Base-by-base conservation (phyloP, 345 rosid species). In the Lepidium didymum region DNA sequence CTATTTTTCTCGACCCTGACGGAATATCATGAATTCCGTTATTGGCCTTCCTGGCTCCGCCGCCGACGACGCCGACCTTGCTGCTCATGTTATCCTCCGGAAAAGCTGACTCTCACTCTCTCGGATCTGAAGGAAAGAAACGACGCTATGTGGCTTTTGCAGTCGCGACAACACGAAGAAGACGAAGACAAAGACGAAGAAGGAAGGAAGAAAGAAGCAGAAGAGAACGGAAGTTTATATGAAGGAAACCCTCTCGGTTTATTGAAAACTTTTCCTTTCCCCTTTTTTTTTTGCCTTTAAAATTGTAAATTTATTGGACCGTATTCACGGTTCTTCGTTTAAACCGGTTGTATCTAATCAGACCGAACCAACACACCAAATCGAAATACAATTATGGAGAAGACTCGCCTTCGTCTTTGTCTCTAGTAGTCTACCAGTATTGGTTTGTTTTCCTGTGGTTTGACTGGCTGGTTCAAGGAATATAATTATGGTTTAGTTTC, bases 1-100 rank as follows among this genome's bases (percentile, higher is more conserved):
- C 96, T 59, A 91, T 77, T 91, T 86, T 87, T 78, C 88, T 84
- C 14, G 91, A 81, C 46, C 81, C 96, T 34, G 86, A 58, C 53
- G 99, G 97, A 52, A 94, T 87, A 53, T 78, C 73, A 2, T 88
- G 70, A 50, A 89, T 77, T 69, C 91, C 98, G 10, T 46, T 80
- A 69, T 65, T 84, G 9, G 78, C 83, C 70, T 82, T 86, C 38
- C 82, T 87, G 2, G 43, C 62, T 12, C 77, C 79, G 33, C 81
- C 84, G 58, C 83, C 91, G 43, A 82, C 89, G 31, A 56, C 56
- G 35, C 86, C 83, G 69, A 78, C 88, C 77, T 78, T 83, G 64
- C 86, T 77, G 42, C 85, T 85, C 92, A 87, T 70, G 52, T 56
- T 56, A 47, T 61, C 62, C 56, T 67, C 80, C 64, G 45, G 7